Evolutionary conservation across 2,329 filamentous ascomycete species (phyloP).

Genomic region (Ophiostoma montium): DNA sequence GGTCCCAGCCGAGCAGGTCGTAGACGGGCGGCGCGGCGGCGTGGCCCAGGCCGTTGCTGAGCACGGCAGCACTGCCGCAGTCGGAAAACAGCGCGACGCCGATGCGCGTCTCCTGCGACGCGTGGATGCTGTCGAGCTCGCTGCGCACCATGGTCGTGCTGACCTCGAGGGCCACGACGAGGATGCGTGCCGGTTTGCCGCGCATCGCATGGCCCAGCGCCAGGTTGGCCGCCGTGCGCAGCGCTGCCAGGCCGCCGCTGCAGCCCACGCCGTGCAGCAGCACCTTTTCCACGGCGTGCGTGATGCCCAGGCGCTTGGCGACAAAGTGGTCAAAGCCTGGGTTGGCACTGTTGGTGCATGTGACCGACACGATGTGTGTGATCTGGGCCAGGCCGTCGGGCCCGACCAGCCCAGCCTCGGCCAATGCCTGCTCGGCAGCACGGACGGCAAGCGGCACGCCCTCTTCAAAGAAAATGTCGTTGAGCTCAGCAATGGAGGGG

Average conservation of each 20-base stretch:
- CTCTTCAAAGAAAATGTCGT: slow-evolving; percentile 39
- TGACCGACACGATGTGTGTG: slow-evolving; percentile 53
- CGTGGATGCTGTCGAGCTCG: slow-evolving; percentile 49
- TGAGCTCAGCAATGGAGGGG: slow-evolving; percentile 41
- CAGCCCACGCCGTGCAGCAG: slow-evolving; percentile 54
- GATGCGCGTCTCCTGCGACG: slow-evolving; percentile 46
- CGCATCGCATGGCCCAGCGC: slow-evolving; percentile 48
- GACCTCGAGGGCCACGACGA: slow-evolving; percentile 52
- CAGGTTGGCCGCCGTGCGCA: slow-evolving; percentile 52
- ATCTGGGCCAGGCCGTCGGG: slow-evolving; percentile 28
- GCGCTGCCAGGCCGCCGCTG: slow-evolving; percentile 45
- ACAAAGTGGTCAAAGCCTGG: slow-evolving; percentile 55
- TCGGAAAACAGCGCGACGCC: slow-evolving; percentile 56
- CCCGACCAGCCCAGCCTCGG: slow-evolving; percentile 34
- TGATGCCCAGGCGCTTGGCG: slow-evolving; percentile 41
- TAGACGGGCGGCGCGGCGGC: slow-evolving; percentile 33
- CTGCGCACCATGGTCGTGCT: slow-evolving; percentile 47
- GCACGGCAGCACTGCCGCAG: slow-evolving; percentile 49
- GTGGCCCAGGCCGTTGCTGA: slow-evolving; percentile 47
- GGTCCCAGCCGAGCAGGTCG: slow-evolving; percentile 51
- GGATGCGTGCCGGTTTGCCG: slow-evolving; percentile 43
- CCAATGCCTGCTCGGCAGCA: slow-evolving; percentile 40
- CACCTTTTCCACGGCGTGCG: slow-evolving; percentile 46
- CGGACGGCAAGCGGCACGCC: slow-evolving; percentile 43
- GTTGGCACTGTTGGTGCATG: slow-evolving; percentile 56